Base-by-base conservation (phyloP, 75 land plant species). In the Adiantum capillusveneris region DNA sequence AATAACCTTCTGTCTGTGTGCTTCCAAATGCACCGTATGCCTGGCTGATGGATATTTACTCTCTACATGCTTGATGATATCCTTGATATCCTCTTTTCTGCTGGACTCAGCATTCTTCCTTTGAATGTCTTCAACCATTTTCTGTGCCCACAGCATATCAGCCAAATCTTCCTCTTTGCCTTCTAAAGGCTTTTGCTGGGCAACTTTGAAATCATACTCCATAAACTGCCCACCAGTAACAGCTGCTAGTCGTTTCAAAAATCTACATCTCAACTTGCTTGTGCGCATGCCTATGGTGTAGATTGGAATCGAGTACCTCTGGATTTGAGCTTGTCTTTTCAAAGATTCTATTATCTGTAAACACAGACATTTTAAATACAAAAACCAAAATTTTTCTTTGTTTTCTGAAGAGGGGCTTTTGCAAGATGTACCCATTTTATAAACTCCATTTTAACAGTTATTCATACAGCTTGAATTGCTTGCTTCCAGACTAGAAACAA, bases 251-350 rank as follows among this genome's bases (percentile, higher is more conserved):
- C 63, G 29, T 6, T 50, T 57, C 55, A 67, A 26, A 41, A 67
- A 67, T n/a, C 70, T 62, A 14, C 30, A 22, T 50, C 55, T 61
- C 18, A 14, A 21, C 50, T 49, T 48, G 44, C n/a, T 67, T 20
- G 70, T 30, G 50, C 29, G 52, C 55, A 67, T 19, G 0, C 63
- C 70, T n/a, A 67, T 34, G 12, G 63, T 46, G 54, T 58, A 44
- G 7, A 67, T 51, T 11, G 70, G 63, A 20, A 48, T 51, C 1
- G 51, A 30, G 20, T 29, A 19, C 25, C 69, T 59, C 42, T 48
- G 55, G 13, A 27, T 19, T 39, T 67, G 61, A 1, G 52, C 43
- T 21, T 31, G 30, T 9, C 37, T 34, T 41, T 67, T 67, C 34
- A 67, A 45, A 17, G 27, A 44, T 13, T 59, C 48, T 29, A 67